Evolutionary conservation across 257 asterid species (phyloP).

Genomic region (Solanum sejunctum): DNA sequence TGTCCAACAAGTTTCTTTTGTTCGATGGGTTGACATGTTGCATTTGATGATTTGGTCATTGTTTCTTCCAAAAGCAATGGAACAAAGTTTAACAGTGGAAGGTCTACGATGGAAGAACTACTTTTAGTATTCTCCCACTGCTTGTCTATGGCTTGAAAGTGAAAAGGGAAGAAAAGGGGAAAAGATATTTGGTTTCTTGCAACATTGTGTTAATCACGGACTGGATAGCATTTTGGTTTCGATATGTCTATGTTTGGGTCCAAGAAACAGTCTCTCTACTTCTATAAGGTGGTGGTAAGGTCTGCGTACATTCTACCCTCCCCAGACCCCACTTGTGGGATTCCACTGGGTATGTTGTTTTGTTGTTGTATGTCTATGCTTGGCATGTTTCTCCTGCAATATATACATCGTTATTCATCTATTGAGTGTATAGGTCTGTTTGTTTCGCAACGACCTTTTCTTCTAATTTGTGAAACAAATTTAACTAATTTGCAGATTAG

Average conservation of each 20-base stretch:
- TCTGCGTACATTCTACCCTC: no score
- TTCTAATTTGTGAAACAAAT: neutral
- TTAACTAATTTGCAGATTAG: slow-evolving; percentile 38
- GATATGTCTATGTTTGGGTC: neutral
- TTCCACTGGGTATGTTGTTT: no score
- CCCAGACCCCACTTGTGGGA: no score
- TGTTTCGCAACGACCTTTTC: neutral
- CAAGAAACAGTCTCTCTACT: no score
- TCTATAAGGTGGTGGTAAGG: no score
- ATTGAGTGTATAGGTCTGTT: neutral
- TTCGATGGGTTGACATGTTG: neutral
- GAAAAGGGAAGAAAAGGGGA: neutral
- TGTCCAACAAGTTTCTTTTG: neutral
- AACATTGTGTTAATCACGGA: neutral
- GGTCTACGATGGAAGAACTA: neutral
- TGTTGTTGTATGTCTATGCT: no score
- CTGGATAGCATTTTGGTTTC: neutral
- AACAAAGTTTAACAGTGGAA: neutral
- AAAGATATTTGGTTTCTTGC: neutral
- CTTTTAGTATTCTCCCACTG: neutral
- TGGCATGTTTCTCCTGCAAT: neutral
- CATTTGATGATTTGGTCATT: neutral
- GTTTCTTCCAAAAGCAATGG: neutral
- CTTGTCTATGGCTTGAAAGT: neutral
- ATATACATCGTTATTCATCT: neutral